Base-by-base conservation (phyloP, 306 rosid genomes). In the Medicago lupulina region DNA sequence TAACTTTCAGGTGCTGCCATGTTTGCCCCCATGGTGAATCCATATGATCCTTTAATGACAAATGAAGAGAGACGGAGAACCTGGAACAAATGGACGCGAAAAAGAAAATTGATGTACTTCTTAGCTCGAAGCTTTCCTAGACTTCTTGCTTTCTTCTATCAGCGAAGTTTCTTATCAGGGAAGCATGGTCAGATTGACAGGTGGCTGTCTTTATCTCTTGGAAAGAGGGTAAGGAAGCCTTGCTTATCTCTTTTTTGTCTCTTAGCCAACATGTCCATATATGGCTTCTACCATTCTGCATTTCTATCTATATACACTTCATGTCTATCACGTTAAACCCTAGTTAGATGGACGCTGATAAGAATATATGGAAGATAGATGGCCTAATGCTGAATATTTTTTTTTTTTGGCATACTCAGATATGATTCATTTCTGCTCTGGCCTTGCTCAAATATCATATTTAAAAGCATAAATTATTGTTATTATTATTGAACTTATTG, bases 11-110 rank as follows among this genome's bases (percentile, higher is more conserved):
- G 98, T 78, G 97, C 93, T 6, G 98, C 92, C 70, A 88, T 95
- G 98, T 83, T 92, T 83, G 97, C 98, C 65, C 98, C 97, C 58
- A 86, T 95, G 96, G 90, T 92, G 67, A 95, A 92, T 79, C 97
- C 98, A 16, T 95, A 95, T 47, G 97, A 92, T 82, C 92, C 91
- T 79, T 54, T 79, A 75, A 92, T 95, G 97, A 81, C 70, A 1
- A 84, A 71, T 71, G 97, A 84, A 55, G 98, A 95, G 88, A 92
- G 89, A 50, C 88, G 87, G n/a, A 77, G 85, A 77, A 92, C 96
- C 36, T 95, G 98, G 97, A 85, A 67, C 62, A 85, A 76, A 79
- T 95, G 98, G 98, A 85, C 88, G 3, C 76, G 86, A 39, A 84
- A 50, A 74, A 87, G 93, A 78, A 88, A 85, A 83, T 80, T 95